These are phyloP conservation scores for Clonostachys chloroleuca DNA, from an alignment of 2,329 filamentous ascomycete genomes.

Conservation along the genomic window DNA sequence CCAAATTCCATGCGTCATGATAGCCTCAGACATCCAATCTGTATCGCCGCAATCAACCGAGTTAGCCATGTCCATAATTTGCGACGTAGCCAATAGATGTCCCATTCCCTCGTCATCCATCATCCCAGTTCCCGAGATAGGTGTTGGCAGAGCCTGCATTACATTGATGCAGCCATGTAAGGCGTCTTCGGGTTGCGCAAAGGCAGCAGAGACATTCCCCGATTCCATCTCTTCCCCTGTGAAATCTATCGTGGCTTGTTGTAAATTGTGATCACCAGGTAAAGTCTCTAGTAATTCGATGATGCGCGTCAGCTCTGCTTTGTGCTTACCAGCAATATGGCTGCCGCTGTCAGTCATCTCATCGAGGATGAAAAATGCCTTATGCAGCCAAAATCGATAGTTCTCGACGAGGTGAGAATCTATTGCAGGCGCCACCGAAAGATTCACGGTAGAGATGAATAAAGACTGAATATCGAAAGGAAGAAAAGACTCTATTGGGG, in stretches of 20 bases:
- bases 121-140: no score
- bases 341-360: conserved; percentile 41
- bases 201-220: no score
- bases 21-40: conserved; percentile 40
- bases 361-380: conserved; percentile 35
- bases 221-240: no score
- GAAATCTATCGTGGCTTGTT: no score
- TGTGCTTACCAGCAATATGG: conserved; percentile 34
- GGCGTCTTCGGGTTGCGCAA: no score
- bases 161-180: no score
- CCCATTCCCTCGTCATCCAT: no score
- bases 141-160: no score
- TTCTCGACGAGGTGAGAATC: conserved; percentile 9
- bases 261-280: no score
- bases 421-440: conserved; percentile 29
- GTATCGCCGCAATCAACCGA: conserved; percentile 37
- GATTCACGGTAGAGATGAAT: conserved; percentile 33
- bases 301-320: conserved; percentile 27
- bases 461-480: conserved; percentile 40
- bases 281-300: no score
- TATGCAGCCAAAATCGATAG: conserved; percentile 6
- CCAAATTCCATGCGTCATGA: conserved; percentile 35
- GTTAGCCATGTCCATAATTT: conserved; percentile 41
- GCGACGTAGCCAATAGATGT: conserved; percentile 20
- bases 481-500: conserved; percentile 17